Percentiles rank a stretch among this genome's conserved stretches.
Evolutionary conservation across 2,329 filamentous ascomycete species (phyloP).

Genomic region (Colletotrichum siamense): DNA sequence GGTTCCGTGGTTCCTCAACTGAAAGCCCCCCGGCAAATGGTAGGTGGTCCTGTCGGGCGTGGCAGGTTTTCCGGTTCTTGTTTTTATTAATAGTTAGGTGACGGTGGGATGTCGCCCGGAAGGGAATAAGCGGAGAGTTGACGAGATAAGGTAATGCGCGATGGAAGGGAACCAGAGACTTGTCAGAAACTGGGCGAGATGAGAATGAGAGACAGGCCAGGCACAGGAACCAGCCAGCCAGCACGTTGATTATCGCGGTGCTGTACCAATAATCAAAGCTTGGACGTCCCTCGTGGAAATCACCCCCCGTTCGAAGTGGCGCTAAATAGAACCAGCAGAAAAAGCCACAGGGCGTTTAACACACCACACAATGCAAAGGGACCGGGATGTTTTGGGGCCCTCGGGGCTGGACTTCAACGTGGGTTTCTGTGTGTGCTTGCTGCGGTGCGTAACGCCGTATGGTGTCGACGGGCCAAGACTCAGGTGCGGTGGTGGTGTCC

Average conservation of each 20-base stretch:
- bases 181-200: not conserved
- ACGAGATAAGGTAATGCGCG: slow-evolving; percentile 8
- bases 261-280: slow-evolving; percentile 5
- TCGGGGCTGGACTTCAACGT: not conserved
- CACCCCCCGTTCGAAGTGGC: not conserved
- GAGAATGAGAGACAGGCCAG: not conserved
- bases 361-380: not conserved
- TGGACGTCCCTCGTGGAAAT: slow-evolving; percentile 13
- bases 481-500: not conserved
- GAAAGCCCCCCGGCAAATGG: not conserved
- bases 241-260: not conserved
- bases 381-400: not conserved
- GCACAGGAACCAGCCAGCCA: not conserved
- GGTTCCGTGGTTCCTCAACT: not conserved
- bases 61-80: not conserved
- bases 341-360: slow-evolving; percentile 17
- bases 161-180: not conserved
- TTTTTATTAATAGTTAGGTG: slow-evolving; percentile 8
- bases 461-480: not conserved
- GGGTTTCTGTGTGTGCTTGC: not conserved
- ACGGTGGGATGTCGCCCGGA: not conserved
- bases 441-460: not conserved
- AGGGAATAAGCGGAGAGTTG: not conserved
- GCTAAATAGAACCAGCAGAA: not conserved
- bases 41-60: not conserved